phyloP scores from a whole-genome alignment of 441 rosid genomes.

The Euphorbia celastroides region DNA sequence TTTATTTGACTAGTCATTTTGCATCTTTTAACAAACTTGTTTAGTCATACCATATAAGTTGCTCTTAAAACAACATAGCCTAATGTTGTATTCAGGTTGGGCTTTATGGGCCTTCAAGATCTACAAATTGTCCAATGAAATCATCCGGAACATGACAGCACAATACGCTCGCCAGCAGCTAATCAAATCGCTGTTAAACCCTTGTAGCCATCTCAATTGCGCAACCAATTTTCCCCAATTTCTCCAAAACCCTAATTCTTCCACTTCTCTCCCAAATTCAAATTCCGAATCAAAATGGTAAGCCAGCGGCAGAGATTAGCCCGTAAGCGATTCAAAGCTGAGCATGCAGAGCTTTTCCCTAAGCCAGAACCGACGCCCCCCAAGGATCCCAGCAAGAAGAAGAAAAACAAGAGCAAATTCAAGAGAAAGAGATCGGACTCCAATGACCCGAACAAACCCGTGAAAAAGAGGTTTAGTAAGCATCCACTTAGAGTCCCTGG shows the following conservation, averaged over 20 bases:
- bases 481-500: conserved; percentile 92
- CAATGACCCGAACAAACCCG: conserved; percentile 27
- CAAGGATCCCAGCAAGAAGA: conserved; percentile 57
- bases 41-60: no score
- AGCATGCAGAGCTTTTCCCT: conserved; percentile 59
- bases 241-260: not conserved
- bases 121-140: not conserved
- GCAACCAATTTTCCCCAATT: conserved; percentile 4
- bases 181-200: conserved; percentile 8
- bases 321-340: conserved; percentile 56
- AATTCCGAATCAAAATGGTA: conserved; percentile 40
- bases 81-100: no score
- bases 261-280: not conserved
- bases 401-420: conserved; percentile 44
- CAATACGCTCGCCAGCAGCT: not conserved
- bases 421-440: conserved; percentile 49
- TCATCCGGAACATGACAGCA: not conserved
- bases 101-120: no score
- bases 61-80: no score
- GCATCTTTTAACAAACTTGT: no score
- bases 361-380: conserved; percentile 66
- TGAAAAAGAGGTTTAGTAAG: conserved; percentile 34
- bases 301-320: conserved; percentile 76
- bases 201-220: not conserved
- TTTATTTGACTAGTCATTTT: no score